Percentiles rank a stretch among this genome's conserved stretches.
These are phyloP conservation scores for Crucibulum laeve DNA, from an alignment of 768 basidiomycete species.

Conservation along the genomic window DNA sequence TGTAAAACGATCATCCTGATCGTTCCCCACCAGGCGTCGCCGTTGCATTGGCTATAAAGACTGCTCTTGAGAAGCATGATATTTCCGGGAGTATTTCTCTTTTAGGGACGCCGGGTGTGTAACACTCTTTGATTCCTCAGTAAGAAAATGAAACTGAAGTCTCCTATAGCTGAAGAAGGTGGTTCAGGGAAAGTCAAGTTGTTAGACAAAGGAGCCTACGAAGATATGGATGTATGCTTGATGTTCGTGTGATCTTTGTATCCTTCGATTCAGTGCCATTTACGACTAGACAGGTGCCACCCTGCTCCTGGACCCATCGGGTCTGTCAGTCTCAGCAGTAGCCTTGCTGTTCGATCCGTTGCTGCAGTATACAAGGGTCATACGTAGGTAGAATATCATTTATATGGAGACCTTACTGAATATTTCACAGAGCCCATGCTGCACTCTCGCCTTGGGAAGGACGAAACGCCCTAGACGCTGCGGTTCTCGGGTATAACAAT, in stretches of 20 bases:
- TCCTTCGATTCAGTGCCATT: no score
- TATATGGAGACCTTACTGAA: no score
- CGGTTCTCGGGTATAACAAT: slow-evolving; percentile 79
- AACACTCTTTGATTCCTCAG: neutral
- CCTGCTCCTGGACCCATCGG: slow-evolving; percentile 74
- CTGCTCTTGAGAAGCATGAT: slow-evolving; percentile 53
- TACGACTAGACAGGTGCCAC: slow-evolving; percentile 80
- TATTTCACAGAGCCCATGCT: slow-evolving; percentile 63
- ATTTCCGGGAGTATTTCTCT: slow-evolving; percentile 68
- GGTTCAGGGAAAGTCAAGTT: slow-evolving; percentile 69
- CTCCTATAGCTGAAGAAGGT: slow-evolving; percentile 72
- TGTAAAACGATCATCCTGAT: neutral
- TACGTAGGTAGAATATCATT: slow-evolving; percentile 45
- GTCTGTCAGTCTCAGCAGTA: slow-evolving; percentile 61
- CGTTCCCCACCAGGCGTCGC: slow-evolving; percentile 48
- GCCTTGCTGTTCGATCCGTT: slow-evolving; percentile 57
- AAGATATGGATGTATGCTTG: slow-evolving; percentile 73
- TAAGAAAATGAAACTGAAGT: no score
- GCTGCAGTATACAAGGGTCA: slow-evolving; percentile 68
- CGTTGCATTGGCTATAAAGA: slow-evolving; percentile 64
- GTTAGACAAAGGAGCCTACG: slow-evolving; percentile 71
- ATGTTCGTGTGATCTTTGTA: slow-evolving; percentile 47
- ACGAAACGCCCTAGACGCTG: slow-evolving; percentile 79
- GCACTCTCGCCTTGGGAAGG: slow-evolving; percentile 84
- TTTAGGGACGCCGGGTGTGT: slow-evolving; percentile 72